These are phyloP conservation scores for Arthrinium phaeospermum DNA, from an alignment of 2,329 filamentous ascomycete genomes.

Conservation along the genomic window DNA sequence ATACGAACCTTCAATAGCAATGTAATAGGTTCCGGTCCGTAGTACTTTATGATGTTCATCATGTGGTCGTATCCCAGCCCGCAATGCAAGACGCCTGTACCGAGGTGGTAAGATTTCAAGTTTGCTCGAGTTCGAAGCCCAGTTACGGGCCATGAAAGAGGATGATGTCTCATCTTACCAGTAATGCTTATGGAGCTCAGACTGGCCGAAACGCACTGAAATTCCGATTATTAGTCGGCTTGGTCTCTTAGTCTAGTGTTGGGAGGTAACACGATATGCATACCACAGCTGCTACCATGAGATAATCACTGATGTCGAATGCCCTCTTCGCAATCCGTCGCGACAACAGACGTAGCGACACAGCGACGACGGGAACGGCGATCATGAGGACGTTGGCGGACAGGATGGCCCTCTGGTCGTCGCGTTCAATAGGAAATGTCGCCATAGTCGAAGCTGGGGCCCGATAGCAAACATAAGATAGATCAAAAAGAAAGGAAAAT, in stretches of 20 bases:
- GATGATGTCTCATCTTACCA: too few relatives aligned
- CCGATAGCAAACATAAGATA: too few relatives aligned
- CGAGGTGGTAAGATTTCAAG: not conserved
- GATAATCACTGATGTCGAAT: not conserved
- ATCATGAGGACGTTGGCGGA: not conserved
- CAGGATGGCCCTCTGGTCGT: not conserved
- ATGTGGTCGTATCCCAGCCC: not conserved
- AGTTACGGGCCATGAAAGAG: too few relatives aligned
- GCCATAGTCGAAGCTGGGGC: not conserved
- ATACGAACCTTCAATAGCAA: not conserved
- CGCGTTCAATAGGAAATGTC: not conserved
- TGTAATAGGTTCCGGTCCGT: not conserved
- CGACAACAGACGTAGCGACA: not conserved
- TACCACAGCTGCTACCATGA: not conserved
- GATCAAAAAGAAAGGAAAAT: not conserved
- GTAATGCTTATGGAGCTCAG: conserved; percentile 12
- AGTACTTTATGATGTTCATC: not conserved
- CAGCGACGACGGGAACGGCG: not conserved
- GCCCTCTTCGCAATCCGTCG: not conserved
- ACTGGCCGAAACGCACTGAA: not conserved
- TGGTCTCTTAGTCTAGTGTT: not conserved
- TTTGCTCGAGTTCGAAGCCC: not conserved
- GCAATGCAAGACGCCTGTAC: not conserved
- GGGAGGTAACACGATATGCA: too few relatives aligned
- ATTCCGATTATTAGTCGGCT: not conserved